Conservation (phyloP, 2,329 filamentous ascomycete species). For the Cercospora brassicicola region DNA sequence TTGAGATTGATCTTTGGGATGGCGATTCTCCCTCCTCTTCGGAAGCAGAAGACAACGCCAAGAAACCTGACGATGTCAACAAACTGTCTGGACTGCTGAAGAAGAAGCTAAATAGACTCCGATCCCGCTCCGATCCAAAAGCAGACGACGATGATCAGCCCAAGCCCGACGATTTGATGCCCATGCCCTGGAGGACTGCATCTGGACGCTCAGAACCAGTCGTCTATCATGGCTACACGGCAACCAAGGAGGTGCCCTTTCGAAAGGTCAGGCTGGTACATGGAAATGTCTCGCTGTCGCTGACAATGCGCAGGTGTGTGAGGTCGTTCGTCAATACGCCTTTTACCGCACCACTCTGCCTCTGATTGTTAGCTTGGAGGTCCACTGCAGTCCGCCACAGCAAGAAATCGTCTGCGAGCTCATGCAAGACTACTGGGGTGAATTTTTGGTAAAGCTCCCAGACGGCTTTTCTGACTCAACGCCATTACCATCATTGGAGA, state of each 20-base stretch:
- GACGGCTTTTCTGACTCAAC: slow-evolving; percentile 53
- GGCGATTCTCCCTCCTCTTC: slow-evolving; percentile 55
- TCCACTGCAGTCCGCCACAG: slow-evolving; percentile 78
- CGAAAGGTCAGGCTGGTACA: slow-evolving; percentile 69
- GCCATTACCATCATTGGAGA: slow-evolving; percentile 63
- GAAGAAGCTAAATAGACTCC: slow-evolving; percentile 32
- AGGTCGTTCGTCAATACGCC: slow-evolving; percentile 8
- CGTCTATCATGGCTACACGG: slow-evolving; percentile 60
- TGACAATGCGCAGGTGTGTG: slow-evolving; percentile 4
- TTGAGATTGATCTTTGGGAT: slow-evolving; percentile 95
- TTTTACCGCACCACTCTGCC: slow-evolving; percentile 54
- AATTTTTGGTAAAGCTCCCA: slow-evolving; percentile 66
- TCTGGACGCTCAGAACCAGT: slow-evolving; percentile 34
- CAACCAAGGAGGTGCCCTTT: slow-evolving; percentile 84
- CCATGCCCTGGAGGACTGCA: slow-evolving; percentile 34
- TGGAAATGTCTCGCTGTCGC: slow-evolving; percentile 36
- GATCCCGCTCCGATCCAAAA: slow-evolving; percentile 24
- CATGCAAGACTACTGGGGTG: slow-evolving; percentile 85
- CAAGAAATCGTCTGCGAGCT: slow-evolving; percentile 87
- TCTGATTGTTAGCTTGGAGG: slow-evolving; percentile 87
- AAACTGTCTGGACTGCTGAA: slow-evolving; percentile 37
- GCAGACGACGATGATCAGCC: slow-evolving; percentile 17
- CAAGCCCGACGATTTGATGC: slow-evolving; percentile 26
- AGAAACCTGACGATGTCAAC: slow-evolving; percentile 37
- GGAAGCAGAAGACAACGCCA: slow-evolving; percentile 30